Percentiles rank a stretch among this genome's conserved stretches.
Evolutionary conservation across 192 early-diverging fungal genomes (phyloP).

Genomic region (Entophlyctis helioformis): DNA sequence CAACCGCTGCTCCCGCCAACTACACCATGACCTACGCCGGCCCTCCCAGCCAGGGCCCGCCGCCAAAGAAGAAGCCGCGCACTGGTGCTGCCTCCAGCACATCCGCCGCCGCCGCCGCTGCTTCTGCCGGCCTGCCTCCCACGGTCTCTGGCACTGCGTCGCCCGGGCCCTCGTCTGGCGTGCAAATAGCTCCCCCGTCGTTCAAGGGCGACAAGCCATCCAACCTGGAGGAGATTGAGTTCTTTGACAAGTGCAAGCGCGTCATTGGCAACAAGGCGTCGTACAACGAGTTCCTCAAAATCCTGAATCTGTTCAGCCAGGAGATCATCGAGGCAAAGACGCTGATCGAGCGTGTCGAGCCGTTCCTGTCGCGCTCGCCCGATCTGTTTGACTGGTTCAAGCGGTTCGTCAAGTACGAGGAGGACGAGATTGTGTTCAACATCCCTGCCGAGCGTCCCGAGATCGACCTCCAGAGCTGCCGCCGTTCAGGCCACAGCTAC

Average conservation of each 20-base stretch:
- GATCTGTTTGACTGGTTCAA: slow-evolving; percentile 96
- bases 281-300: slow-evolving; percentile 94
- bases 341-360: slow-evolving; percentile 73
- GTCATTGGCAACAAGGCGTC: slow-evolving; percentile 75
- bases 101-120: no score
- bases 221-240: slow-evolving; percentile 72
- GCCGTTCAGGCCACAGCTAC: slow-evolving; percentile 63
- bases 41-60: no score
- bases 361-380: slow-evolving; percentile 68
- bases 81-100: no score
- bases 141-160: no score
- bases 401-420: slow-evolving; percentile 68
- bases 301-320: slow-evolving; percentile 88
- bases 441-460: slow-evolving; percentile 45
- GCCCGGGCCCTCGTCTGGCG: no score
- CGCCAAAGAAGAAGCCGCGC: no score
- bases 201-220: slow-evolving; percentile 3
- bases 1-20: no score
- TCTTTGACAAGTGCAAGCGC: slow-evolving; percentile 86
- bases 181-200: no score
- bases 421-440: slow-evolving; percentile 58
- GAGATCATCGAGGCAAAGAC: slow-evolving; percentile 78
- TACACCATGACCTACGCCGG: no score
- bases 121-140: no score
- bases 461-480: slow-evolving; percentile 48